Percentiles rank a stretch among this genome's conserved stretches.
phyloP scores from a whole-genome alignment of 176 grass and related monocot species.

The barley (Hordeum vulgare) region MorexV3_pseudomolecules_assembly NC_058521.1:605828636-605829135 shows the following conservation, averaged over 20 bases:
- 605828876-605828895: conserved; percentile 96
- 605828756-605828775: background rate
- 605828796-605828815: background rate
- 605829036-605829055: background rate
- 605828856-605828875: conserved; percentile 99
- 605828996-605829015: background rate
- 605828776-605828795: conserved; percentile 9
- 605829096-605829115: conserved; percentile 74
- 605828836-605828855: conserved; percentile 99
- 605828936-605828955: background rate
- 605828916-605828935: conserved; percentile 96
- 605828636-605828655: conserved; percentile 99
- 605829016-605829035: background rate
- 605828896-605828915: conserved; percentile 99
- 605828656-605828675: conserved; percentile 98
- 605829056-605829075: background rate
- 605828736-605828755: background rate
- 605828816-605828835: conserved; percentile 80
- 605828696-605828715: conserved; percentile 18
- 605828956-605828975: conserved; percentile 15
- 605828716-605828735: conserved; percentile 8
- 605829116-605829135: conserved; percentile 98
- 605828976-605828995: background rate
- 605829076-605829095: background rate
- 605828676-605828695: conserved; percentile 92